Base-by-base conservation (phyloP, 2,329 filamentous ascomycete species). In the Cadophora sp. region DNA sequence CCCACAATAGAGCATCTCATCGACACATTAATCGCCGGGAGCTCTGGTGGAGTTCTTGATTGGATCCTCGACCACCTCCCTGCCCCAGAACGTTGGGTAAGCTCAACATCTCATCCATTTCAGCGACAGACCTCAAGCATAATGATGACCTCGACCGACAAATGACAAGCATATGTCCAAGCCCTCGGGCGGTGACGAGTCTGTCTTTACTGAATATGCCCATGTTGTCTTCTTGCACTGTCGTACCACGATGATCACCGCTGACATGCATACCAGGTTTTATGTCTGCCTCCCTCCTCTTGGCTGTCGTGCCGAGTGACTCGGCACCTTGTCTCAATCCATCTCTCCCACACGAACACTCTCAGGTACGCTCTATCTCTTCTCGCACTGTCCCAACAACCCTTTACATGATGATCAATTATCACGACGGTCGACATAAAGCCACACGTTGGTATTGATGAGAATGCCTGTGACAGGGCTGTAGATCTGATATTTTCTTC, bases 121-220 rank as follows among this genome's bases (percentile, higher is more conserved):
- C 66, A 50, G 62, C 71, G 69, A 71, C 73, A 68, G 62, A 73
- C 75, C 71, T 72, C 68, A 67, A 77, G 76, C 76, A 80, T 81
- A 77, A 89, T 96, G 93, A 96, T 96, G 92, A 96, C 86, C 80
- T 85, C 81, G 88, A 93, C 91, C 87, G 87, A 84, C 81, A 83
- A 91, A 89, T 88, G 93, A 97, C 93, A 97, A 97, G 93, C 93
- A 97, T 97, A 97, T 97, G 93, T 97, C 93, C 86, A 90, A 97
- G 93, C 89, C 85, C 83, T 72, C 79, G 79, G 79, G 83, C 83
- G 66, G 81, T 82, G 85, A 86, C 82, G 85, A 86, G 73, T 83
- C 78, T 79, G 80, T 85, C 83, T 80, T 79, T 76, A 79, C 83
- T 84, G 81, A 83, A 79, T 73, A 76, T 76, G 78, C 78, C 78